phyloP scores from a whole-genome alignment of 805 yeast genomes.

The Candida adriatica region DNA sequence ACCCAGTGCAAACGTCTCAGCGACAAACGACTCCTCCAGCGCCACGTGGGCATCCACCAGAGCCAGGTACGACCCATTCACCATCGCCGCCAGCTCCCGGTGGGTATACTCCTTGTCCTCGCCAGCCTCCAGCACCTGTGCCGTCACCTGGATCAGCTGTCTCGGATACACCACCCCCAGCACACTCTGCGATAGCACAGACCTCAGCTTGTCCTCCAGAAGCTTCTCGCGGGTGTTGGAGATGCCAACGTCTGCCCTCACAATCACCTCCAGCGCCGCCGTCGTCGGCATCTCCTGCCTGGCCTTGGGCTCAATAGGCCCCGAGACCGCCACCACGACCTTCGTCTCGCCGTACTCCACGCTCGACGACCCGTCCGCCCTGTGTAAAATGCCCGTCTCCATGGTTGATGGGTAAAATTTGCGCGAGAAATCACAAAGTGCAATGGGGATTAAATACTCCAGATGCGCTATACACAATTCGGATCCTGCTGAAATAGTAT shows the following conservation, averaged over 20 bases:
- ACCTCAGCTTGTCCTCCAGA: slow-evolving; percentile 62
- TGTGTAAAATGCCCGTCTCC: slow-evolving; percentile 30
- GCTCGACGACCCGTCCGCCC: slow-evolving; percentile 79
- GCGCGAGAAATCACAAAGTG: too few species aligned
- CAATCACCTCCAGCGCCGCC: slow-evolving; percentile 69
- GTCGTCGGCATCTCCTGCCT: slow-evolving; percentile 80
- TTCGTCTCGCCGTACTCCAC: slow-evolving; percentile 44
- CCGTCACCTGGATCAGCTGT: slow-evolving; percentile 63
- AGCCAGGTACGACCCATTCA: slow-evolving; percentile 71
- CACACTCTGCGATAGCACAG: slow-evolving; percentile 54
- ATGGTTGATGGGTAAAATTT: slow-evolving; percentile 9
- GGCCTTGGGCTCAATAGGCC: slow-evolving; percentile 81
- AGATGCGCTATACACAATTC: too few species aligned
- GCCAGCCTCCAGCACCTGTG: slow-evolving; percentile 55
- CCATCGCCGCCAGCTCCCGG: slow-evolving; percentile 23
- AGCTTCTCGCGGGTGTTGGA: slow-evolving; percentile 69
- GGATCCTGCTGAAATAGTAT: too few species aligned
- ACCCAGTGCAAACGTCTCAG: slow-evolving; percentile 41
- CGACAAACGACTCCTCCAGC: slow-evolving; percentile 52
- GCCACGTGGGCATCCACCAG: slow-evolving; percentile 77
- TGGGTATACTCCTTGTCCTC: slow-evolving; percentile 28
- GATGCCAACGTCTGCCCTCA: slow-evolving; percentile 73
- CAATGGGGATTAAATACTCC: too few species aligned
- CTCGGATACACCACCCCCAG: slow-evolving; percentile 67
- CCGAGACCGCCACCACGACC: slow-evolving; percentile 73